Evolutionary conservation across 441 rosid species (phyloP).

Genomic region (Gossypium schwendimanii): DNA sequence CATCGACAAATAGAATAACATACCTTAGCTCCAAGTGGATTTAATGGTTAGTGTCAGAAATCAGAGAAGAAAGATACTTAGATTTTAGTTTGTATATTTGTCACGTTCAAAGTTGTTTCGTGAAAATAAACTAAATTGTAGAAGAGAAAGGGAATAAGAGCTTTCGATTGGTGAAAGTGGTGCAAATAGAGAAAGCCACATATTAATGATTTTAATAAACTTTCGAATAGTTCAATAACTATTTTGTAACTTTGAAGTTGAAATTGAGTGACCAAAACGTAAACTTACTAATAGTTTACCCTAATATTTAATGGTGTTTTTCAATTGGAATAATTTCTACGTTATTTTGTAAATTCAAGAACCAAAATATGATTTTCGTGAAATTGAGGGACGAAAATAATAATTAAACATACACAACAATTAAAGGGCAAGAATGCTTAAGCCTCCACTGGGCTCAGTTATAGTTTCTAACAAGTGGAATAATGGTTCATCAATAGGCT

Average conservation of each 20-base stretch:
- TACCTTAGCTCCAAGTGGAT: neutral
- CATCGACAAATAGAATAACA: neutral
- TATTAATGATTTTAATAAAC: neutral
- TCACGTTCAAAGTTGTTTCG: neutral
- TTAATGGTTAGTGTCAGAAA: neutral
- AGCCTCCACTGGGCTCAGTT: neutral
- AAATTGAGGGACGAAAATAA: neutral
- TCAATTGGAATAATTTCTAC: neutral
- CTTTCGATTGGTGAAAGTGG: too few relatives aligned
- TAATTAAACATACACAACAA: neutral
- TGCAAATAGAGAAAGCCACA: neutral
- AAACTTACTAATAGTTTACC: too few relatives aligned
- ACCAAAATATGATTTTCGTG: too few relatives aligned
- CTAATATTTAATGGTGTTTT: neutral
- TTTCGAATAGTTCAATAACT: neutral
- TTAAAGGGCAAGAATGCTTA: neutral
- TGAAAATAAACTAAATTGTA: neutral
- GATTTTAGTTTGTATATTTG: neutral
- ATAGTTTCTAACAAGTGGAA: neutral
- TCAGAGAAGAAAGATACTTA: neutral
- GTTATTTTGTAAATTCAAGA: neutral
- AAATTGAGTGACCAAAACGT: neutral
- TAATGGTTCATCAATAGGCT: neutral
- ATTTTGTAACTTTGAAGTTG: neutral
- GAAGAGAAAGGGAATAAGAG: neutral